Base-by-base conservation (phyloP, 2,329 filamentous ascomycete species). In the Alternaria incomplexa region DNA sequence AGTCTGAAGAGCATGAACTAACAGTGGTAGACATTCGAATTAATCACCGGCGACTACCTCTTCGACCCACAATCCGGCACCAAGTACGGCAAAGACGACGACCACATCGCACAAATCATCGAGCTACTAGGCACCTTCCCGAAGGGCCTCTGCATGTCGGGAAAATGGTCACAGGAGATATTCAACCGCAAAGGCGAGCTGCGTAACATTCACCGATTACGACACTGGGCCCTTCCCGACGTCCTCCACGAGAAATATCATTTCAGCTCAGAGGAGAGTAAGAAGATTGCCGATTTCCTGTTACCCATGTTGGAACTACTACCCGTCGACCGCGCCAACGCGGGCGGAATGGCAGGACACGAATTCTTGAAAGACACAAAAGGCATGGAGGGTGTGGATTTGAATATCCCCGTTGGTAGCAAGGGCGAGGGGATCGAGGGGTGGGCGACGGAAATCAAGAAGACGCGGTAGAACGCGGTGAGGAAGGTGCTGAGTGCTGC, bases 31-130 rank as follows among this genome's bases (percentile, higher is more conserved):
- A 91, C 95, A 15, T 99, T 99, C 73, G 96, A 99, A 80, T 85
- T 99, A 47, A 98, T 99, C 70, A 99, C 96, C 1, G 96, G 96
- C 69, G 96, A 99, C 81, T 99, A 99, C 77, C 89, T 99, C 46
- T 99, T 99, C 81, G 96, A 99, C 75, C 96, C 96, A 0, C 96
- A 99, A 82, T 97, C 95, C 1, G 96, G 96, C 66, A 98, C 95
- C 45, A 98, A 98, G 82, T 99, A 99, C 80, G 96, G 96, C 78
- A 99, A 99, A 83, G 96, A 99, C 77, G 96, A 99, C 83, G 96
- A 99, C 78, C 96, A 99, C 82, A 97, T 99, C 70, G 96, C 96
- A 10, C 96, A 99, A 79, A 98, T 99, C 74, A 98, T 99, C 78
- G 96, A 99, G 81, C 87, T 99, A 6, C 89, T 99, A 17, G 96